Conservation (phyloP, 2,329 filamentous ascomycete genomes). For the Aspergillus spinulosporus region DNA sequence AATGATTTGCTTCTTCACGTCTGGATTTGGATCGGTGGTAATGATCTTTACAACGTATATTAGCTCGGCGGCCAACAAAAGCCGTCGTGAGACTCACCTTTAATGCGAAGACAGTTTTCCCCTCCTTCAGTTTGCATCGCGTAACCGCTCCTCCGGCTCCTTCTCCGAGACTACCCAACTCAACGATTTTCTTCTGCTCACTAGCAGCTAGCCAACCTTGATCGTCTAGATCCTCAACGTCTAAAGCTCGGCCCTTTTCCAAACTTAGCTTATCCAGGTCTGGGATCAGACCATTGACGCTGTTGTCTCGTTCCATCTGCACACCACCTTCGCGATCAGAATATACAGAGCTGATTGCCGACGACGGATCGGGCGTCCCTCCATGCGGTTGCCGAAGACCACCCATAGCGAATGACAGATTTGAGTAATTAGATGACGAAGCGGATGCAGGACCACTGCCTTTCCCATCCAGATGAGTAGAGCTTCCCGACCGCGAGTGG, state of each 20-base stretch:
- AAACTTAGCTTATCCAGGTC: slow-evolving; percentile 77
- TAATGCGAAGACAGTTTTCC: slow-evolving; percentile 91
- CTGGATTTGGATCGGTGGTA: slow-evolving; percentile 94
- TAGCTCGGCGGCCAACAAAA: slow-evolving; percentile 6
- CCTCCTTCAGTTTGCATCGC: slow-evolving; percentile 81
- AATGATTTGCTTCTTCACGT: slow-evolving; percentile 97
- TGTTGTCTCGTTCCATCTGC: slow-evolving; percentile 80
- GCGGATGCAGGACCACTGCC: slow-evolving; percentile 81
- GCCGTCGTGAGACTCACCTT: slow-evolving; percentile 63
- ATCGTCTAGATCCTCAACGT: slow-evolving; percentile 93
- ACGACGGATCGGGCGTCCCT: slow-evolving; percentile 79
- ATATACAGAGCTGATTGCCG: slow-evolving; percentile 81
- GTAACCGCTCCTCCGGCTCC: slow-evolving; percentile 96
- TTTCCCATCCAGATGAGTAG: slow-evolving; percentile 72
- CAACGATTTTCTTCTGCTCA: slow-evolving; percentile 80
- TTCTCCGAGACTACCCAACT: slow-evolving; percentile 87
- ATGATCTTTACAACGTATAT: slow-evolving; percentile 67
- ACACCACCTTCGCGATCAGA: slow-evolving; percentile 74
- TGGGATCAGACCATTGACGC: slow-evolving; percentile 72
- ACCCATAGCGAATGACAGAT: slow-evolving; percentile 75
- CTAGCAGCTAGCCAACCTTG: slow-evolving; percentile 94
- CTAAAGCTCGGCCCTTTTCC: slow-evolving; percentile 78
- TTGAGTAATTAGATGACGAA: slow-evolving; percentile 81
- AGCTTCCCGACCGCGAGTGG: slow-evolving; percentile 81
- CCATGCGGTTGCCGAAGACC: slow-evolving; percentile 59